Conservation (phyloP, 208 protist species). For the Trypanosoma scelopori region DNA sequence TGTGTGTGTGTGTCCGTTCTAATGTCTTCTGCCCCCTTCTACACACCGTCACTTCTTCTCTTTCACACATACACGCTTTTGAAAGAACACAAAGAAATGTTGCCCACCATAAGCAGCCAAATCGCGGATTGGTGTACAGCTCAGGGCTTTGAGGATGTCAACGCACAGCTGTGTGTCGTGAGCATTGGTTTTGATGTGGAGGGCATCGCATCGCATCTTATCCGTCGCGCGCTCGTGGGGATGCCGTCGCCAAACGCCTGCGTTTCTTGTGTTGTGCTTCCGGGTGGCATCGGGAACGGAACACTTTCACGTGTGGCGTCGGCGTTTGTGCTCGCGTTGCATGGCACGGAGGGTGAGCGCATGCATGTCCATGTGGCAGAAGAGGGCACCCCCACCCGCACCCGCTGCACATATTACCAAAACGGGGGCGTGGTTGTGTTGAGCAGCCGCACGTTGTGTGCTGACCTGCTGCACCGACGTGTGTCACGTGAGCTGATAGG, state of each 20-base stretch:
- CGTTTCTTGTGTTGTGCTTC: conserved; percentile 93
- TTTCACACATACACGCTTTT: no score
- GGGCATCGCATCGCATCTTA: conserved; percentile 36
- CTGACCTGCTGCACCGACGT: conserved; percentile 79
- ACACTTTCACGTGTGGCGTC: conserved; percentile 86
- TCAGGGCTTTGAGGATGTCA: conserved; percentile 35
- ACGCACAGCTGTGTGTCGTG: conserved; percentile 67
- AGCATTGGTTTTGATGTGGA: conserved; percentile 65
- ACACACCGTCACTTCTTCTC: no score
- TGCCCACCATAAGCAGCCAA: conserved; percentile 25
- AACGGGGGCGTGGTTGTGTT: conserved; percentile 64
- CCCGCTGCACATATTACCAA: conserved; percentile 63
- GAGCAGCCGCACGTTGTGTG: conserved; percentile 66
- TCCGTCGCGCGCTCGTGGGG: conserved; percentile 5
- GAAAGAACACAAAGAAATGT: neutral
- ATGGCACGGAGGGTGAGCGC: conserved; percentile 1
- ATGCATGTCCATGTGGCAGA: conserved; percentile 49
- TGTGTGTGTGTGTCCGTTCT: no score
- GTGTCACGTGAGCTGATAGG: conserved; percentile 55
- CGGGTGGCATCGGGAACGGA: conserved; percentile 86
- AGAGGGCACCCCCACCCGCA: conserved; percentile 61
- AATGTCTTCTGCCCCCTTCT: no score
- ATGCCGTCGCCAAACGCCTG: conserved; percentile 62
- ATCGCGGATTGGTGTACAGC: conserved; percentile 39
- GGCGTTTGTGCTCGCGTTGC: conserved; percentile 37